A percentile compares a stretch with the other conserved stretches of the same genome.
These are phyloP conservation scores for Wallacemonas sp. DNA, from an alignment of 208 protist species.

Conservation along the genomic window DNA sequence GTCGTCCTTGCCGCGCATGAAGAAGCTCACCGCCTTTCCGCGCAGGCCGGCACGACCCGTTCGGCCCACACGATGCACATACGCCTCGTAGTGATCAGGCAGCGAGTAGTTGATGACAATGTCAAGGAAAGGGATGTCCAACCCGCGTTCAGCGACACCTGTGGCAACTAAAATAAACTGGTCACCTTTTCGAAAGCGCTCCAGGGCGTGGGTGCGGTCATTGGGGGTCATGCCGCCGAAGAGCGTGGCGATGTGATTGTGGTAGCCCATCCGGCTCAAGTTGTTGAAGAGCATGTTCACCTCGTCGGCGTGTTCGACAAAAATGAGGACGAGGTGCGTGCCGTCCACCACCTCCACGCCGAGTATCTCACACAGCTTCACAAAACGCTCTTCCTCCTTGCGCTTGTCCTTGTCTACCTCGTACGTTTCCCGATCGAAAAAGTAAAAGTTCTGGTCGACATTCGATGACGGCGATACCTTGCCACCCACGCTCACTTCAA, in stretches of 20 bases:
- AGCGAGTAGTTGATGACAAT: slow-evolving; percentile 99
- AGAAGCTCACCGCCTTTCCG: slow-evolving; percentile 86
- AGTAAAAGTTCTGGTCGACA: slow-evolving; percentile 89
- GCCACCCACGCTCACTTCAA: slow-evolving; percentile 90
- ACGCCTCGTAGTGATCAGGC: slow-evolving; percentile 98
- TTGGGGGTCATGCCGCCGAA: slow-evolving; percentile 92
- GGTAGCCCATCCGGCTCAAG: slow-evolving; percentile 77
- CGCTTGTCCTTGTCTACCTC: slow-evolving; percentile 54
- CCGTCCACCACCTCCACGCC: slow-evolving; percentile 73
- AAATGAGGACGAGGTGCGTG: slow-evolving; percentile 87
- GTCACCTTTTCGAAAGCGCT: slow-evolving; percentile 81
- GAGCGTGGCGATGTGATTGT: slow-evolving; percentile 70
- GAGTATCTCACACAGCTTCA: slow-evolving; percentile 85
- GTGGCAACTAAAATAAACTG: slow-evolving; percentile 92
- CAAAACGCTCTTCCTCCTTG: slow-evolving; percentile 61
- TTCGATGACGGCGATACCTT: slow-evolving; percentile 80
- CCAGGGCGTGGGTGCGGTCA: slow-evolving; percentile 87
- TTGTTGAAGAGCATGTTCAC: slow-evolving; percentile 84
- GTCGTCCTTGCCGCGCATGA: slow-evolving; percentile 75
- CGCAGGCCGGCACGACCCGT: slow-evolving; percentile 81
- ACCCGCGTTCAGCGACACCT: slow-evolving; percentile 83
- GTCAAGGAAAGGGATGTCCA: slow-evolving; percentile 98
- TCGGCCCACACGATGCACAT: slow-evolving; percentile 97
- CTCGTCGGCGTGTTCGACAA: slow-evolving; percentile 89
- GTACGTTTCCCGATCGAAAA: slow-evolving; percentile 88